Percentiles rank a stretch among this genome's conserved stretches.
phyloP scores from a whole-genome alignment of 2,329 filamentous ascomycete genomes.

The Fusarium sp. region DNA sequence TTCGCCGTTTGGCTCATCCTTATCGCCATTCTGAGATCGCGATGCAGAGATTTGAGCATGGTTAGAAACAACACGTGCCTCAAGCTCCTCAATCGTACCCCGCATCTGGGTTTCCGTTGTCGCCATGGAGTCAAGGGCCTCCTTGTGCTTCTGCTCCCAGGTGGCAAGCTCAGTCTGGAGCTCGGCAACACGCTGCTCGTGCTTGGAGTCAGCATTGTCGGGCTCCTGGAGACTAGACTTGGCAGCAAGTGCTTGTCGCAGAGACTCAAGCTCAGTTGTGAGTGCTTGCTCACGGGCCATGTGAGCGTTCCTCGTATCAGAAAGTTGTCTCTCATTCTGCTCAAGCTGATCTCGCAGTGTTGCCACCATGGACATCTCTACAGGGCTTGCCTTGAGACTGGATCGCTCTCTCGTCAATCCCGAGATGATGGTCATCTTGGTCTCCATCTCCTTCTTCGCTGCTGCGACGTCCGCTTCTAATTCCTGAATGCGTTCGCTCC shows the following conservation, averaged over 20 bases:
- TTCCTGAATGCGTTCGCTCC: conserved; percentile 89
- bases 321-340: conserved; percentile 83
- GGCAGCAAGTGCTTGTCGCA: conserved; percentile 63
- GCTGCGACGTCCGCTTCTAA: conserved; percentile 84
- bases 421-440: conserved; percentile 94
- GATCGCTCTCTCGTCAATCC: conserved; percentile 92
- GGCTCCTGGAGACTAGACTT: conserved; percentile 39
- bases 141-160: conserved; percentile 81
- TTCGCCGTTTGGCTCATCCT: conserved; percentile 55
- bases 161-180: conserved; percentile 75
- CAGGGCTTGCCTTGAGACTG: conserved; percentile 81
- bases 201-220: conserved; percentile 48
- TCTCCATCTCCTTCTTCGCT: conserved; percentile 95
- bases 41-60: conserved; percentile 59
- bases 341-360: conserved; percentile 88
- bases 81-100: conserved; percentile 76
- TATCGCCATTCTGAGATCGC: conserved; percentile 50
- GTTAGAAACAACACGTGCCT: conserved; percentile 64
- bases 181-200: conserved; percentile 67
- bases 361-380: conserved; percentile 91
- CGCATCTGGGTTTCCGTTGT: conserved; percentile 76
- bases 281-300: conserved; percentile 79
- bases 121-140: conserved; percentile 74
- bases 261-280: conserved; percentile 71
- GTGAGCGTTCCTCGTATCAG: conserved; percentile 75